Conservation (phyloP, 257 asterid genomes). For the Lycium ferocissimum region DNA sequence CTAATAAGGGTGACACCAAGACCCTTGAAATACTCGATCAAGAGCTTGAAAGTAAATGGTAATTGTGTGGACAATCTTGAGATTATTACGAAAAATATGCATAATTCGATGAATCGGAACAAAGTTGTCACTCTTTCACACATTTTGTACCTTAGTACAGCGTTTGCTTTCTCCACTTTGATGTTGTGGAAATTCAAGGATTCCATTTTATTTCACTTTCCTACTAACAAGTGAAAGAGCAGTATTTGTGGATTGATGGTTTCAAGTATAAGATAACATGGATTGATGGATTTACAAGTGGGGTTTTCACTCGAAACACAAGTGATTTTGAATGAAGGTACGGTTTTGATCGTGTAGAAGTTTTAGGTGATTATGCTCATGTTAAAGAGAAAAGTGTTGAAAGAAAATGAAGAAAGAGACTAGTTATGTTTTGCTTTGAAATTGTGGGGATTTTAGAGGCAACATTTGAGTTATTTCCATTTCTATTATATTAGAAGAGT, state of each 20-base stretch:
- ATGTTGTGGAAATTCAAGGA: conserved; percentile 44
- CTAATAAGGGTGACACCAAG: conserved; percentile 48
- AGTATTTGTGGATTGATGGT: not conserved
- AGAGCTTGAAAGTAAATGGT: conserved; percentile 39
- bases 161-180: conserved; percentile 49
- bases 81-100: conserved; percentile 42
- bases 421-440: not conserved
- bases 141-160: conserved; percentile 31
- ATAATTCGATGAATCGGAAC: conserved; percentile 46
- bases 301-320: not conserved
- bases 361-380: not conserved
- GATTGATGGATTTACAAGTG: no score
- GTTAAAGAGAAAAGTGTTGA: not conserved
- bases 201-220: conserved; percentile 34
- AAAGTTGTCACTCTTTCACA: conserved; percentile 36
- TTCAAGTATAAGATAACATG: not conserved
- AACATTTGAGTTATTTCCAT: not conserved
- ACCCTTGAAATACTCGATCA: conserved; percentile 53
- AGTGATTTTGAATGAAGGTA: no score
- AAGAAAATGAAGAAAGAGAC: not conserved
- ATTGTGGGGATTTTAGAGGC: conserved; percentile 8
- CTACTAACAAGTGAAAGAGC: not conserved
- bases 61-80: conserved; percentile 47
- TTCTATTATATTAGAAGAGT: no score
- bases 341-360: not conserved